phyloP scores from a whole-genome alignment of 169 alveolate genomes.

The Plasmodium coatneyi region DNA sequence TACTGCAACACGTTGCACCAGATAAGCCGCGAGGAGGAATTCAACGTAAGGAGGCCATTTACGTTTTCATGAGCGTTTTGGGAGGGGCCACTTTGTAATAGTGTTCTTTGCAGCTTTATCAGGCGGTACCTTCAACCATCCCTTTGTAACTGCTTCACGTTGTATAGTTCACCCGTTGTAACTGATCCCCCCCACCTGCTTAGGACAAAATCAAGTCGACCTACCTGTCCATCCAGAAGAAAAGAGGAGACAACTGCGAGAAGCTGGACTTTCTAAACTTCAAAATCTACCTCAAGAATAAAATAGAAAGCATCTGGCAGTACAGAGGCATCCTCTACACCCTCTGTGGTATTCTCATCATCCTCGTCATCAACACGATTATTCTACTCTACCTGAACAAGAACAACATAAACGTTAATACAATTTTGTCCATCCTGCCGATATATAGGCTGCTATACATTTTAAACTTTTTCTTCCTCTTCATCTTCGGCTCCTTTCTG shows the following conservation, averaged over 20 bases:
- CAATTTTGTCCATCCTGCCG: conserved; percentile 33
- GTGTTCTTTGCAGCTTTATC: neutral
- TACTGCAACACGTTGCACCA: conserved; percentile 79
- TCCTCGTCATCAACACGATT: conserved; percentile 30
- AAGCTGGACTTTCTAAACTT: conserved; percentile 45
- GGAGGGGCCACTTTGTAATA: neutral
- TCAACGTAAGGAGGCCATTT: conserved; percentile 32
- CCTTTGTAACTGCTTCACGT: neutral
- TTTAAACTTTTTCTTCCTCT: conserved; percentile 55
- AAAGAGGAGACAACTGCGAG: conserved; percentile 43
- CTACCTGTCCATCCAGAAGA: conserved; percentile 42
- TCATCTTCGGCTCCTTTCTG: conserved; percentile 49
- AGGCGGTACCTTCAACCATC: neutral
- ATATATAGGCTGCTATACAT: conserved; percentile 34
- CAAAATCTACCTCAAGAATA: conserved; percentile 45
- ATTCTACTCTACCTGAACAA: conserved; percentile 33
- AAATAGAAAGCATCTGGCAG: conserved; percentile 43
- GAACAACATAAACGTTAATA: conserved; percentile 32
- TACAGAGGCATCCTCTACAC: conserved; percentile 22
- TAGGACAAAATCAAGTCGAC: conserved; percentile 58
- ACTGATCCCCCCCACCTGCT: neutral
- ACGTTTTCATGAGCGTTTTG: neutral
- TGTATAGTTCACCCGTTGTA: too few relatives aligned
- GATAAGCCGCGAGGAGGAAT: conserved; percentile 65
- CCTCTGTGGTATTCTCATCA: conserved; percentile 29